Evolutionary conservation across 768 basidiomycete species (phyloP).

Genomic region (Russula sp.): DNA sequence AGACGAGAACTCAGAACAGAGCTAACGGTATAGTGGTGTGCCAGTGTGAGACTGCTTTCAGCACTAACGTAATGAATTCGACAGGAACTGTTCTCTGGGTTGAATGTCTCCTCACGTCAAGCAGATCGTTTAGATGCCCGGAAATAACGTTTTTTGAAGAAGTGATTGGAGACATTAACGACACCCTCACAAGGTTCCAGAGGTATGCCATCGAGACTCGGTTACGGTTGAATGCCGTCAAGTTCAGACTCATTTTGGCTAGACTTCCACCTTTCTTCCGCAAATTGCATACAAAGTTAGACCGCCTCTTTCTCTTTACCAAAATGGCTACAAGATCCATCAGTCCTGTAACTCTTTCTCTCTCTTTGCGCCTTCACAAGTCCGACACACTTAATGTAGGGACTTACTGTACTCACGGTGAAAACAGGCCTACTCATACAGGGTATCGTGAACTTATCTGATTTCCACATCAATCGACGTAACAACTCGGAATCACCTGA

Average conservation of each 20-base stretch:
- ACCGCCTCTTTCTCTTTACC: not conserved
- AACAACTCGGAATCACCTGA: slow-evolving; percentile 8
- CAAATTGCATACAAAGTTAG: not conserved
- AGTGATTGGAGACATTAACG: slow-evolving; percentile 3
- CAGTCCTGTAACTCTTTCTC: not conserved
- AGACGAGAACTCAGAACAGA: slow-evolving; percentile 4
- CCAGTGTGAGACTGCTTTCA: not conserved
- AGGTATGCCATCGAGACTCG: not conserved
- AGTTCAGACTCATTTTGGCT: not conserved
- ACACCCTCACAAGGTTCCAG: not conserved
- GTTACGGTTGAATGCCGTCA: not conserved
- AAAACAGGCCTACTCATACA: not conserved
- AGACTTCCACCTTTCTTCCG: slow-evolving; percentile 9
- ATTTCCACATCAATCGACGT: not conserved
- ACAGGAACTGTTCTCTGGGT: not conserved
- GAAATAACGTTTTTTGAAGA: slow-evolving; percentile 4
- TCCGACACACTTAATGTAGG: slow-evolving; percentile 3
- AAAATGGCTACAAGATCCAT: slow-evolving; percentile 1
- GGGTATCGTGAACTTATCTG: slow-evolving; percentile 9
- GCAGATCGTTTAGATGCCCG: not conserved
- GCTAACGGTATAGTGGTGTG: slow-evolving; percentile 4
- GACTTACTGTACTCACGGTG: not conserved
- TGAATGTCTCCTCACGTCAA: not conserved
- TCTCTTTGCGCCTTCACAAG: not conserved
- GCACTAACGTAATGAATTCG: not conserved